These are phyloP conservation scores for Lagerstroemia fauriei DNA, from an alignment of 441 rosid genomes.

Conservation along the genomic window DNA sequence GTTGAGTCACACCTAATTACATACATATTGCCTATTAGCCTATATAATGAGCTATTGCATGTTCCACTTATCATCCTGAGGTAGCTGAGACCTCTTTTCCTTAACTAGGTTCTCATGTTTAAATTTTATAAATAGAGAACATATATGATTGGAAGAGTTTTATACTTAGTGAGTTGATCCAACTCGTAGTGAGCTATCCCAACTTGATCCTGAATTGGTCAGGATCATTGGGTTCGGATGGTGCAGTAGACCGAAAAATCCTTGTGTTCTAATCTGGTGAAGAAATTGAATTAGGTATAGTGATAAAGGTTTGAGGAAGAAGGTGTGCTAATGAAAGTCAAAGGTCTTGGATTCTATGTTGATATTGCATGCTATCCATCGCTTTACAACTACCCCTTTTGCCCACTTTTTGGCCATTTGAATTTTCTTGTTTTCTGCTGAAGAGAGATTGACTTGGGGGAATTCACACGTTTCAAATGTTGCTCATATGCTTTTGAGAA, in stretches of 20 bases:
- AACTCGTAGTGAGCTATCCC: too few species aligned
- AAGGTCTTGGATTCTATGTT: not conserved
- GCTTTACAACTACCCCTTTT: not conserved
- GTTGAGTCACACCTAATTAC: not conserved
- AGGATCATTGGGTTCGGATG: too few species aligned
- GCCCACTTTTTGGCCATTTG: not conserved
- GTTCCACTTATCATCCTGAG: not conserved
- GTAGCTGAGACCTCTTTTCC: too few species aligned
- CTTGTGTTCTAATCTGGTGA: not conserved
- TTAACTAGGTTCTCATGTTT: too few species aligned
- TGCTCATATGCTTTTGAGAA: not conserved
- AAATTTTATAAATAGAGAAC: too few species aligned
- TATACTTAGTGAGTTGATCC: too few species aligned
- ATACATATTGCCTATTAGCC: not conserved
- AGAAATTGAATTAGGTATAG: not conserved
- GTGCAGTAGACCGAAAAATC: too few species aligned
- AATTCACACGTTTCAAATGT: not conserved
- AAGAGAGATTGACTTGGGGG: not conserved
- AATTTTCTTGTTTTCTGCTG: not conserved
- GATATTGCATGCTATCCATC: not conserved
- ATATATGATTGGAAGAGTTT: too few species aligned
- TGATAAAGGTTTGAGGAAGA: not conserved
- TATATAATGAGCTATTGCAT: too few species aligned
- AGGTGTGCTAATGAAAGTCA: not conserved
- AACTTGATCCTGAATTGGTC: too few species aligned